Evolutionary conservation across 2,329 filamentous ascomycete genomes (phyloP), one percentile per base, ranked within the genome.

Genomic region (Epichloe hybrida): DNA sequence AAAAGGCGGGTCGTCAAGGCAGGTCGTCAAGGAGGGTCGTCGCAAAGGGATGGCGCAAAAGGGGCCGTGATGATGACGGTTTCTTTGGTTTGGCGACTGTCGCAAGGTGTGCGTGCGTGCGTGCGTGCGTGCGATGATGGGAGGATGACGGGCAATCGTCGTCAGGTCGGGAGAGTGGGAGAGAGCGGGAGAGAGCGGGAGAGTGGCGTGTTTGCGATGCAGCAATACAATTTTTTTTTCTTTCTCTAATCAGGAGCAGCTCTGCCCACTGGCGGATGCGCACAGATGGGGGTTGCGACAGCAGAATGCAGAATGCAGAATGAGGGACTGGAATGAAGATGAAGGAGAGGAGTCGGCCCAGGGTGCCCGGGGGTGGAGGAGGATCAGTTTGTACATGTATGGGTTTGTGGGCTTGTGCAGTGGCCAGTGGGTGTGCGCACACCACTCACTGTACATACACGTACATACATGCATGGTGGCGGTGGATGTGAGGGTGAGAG

Each of bases 271-370:
- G 53, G 48, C 47, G 44, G 37, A 43, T 43, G 54, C 52, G 57
- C 52, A 56, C 52, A 55, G 53, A 53, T 53, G 54, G 55, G 53
- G 59, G 3, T 46, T 34, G 48, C 39, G 51, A 50, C 40, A n/a
- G 48, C 58, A 62, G 62, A 65, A 61, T 55, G 64, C 58, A 62
- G 62, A 65, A 61, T 55, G 64, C 17, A 17, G 17, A 17, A 17
- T 17, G 17, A 64, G 57, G 54, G 64, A 66, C 61, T 61, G 61
- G 59, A 62, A 53, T 48, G 51, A 55, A 56, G 59, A 58, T 54
- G 59, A 55, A 55, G 54, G 54, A 56, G 57, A 58, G 57, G 58
- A 55, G 56, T 56, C 57, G 55, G 56, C 57, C 57, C 46, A 45
- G 49, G 50, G 52, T 39, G 50, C 12, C 20, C 39, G 38, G 47